Percentiles rank a stretch among this genome's conserved stretches.
phyloP scores from a whole-genome alignment of 225 moss, liverwort and hornwort species.

The Straminergon stramineum region DNA sequence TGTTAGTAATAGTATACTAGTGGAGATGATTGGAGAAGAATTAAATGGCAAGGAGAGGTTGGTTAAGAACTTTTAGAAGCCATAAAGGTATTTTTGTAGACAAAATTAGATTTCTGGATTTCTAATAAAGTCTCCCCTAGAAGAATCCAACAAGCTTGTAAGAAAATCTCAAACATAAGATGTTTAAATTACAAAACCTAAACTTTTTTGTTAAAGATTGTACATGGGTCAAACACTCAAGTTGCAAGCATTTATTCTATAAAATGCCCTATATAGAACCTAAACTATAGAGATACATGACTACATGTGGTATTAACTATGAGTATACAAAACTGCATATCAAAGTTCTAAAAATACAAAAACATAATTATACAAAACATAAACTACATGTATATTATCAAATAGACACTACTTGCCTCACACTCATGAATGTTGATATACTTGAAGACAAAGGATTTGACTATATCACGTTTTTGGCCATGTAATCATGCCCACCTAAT shows the following conservation, averaged over 20 bases:
- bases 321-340: not conserved
- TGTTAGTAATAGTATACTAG: not conserved
- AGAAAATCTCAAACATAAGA: not conserved
- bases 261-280: not conserved
- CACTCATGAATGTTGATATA: not conserved
- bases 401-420: not conserved
- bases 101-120: not conserved
- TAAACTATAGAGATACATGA: not conserved
- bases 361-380: not conserved
- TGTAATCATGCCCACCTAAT: accelerated
- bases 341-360: not conserved
- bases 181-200: not conserved
- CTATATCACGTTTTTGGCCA: not conserved
- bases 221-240: not conserved
- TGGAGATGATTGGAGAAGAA: not conserved
- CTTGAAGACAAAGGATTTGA: not conserved
- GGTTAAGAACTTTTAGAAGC: not conserved
- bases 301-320: not conserved
- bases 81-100: not conserved
- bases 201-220: not conserved
- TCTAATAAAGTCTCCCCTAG: not conserved
- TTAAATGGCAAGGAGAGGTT: not conserved
- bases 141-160: not conserved
- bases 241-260: not conserved
- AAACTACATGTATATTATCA: not conserved